phyloP scores from a whole-genome alignment of 371 early-diverging fungal species.

The Rhizomucor pusillus region DNA sequence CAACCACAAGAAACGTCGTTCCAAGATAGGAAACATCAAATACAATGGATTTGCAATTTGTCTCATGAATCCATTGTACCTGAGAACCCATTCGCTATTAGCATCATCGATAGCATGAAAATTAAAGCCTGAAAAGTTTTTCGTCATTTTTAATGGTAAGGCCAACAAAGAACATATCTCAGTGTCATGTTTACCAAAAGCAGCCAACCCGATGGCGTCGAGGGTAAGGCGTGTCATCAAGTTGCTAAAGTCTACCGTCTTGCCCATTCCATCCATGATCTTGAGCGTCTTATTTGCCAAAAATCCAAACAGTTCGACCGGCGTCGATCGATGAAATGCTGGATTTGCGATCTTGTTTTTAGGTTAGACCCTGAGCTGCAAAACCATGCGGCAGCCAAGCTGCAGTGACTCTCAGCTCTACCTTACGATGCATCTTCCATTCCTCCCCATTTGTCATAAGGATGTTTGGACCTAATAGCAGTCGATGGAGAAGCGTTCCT shows the following conservation, averaged over 20 bases:
- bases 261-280: slow-evolving; percentile 15
- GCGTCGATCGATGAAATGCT: slow-evolving; percentile 37
- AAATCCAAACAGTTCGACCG: slow-evolving; percentile 29
- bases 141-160: too few species aligned
- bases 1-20: slow-evolving; percentile 16
- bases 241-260: slow-evolving; percentile 17
- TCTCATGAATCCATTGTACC: slow-evolving; percentile 23
- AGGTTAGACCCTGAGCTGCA: not conserved
- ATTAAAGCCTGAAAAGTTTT: slow-evolving; percentile 36
- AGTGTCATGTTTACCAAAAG: slow-evolving; percentile 37
- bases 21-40: slow-evolving; percentile 49
- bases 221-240: slow-evolving; percentile 29
- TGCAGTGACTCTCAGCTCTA: not conserved
- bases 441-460: slow-evolving; percentile 21
- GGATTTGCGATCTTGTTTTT: slow-evolving; percentile 30
- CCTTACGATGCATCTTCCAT: slow-evolving; percentile 33
- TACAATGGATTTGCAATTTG: slow-evolving; percentile 32
- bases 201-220: slow-evolving; percentile 38
- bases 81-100: slow-evolving; percentile 24
- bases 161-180: too few species aligned
- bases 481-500: slow-evolving; percentile 17
- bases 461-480: slow-evolving; percentile 25
- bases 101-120: slow-evolving; percentile 24
- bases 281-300: slow-evolving; percentile 20
- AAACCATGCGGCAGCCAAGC: not conserved